Conservation (phyloP, 1,284 basidiomycete genomes). For the Ustanciosporium gigantosporum region DNA sequence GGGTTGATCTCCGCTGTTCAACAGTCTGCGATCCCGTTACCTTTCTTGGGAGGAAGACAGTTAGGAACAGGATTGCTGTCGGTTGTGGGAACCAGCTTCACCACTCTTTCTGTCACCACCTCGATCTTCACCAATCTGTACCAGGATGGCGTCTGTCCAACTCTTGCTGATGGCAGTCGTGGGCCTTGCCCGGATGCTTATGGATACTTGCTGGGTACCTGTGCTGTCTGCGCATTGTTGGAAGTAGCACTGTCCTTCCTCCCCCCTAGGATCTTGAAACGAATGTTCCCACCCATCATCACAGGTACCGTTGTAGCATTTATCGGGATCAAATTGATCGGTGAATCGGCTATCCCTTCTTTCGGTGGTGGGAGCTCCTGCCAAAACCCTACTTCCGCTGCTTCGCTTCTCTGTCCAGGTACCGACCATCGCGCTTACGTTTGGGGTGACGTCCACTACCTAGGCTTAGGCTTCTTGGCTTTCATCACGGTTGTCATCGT, state of each 20-base stretch:
- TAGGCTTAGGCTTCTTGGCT: slow-evolving; percentile 81
- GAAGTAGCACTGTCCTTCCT: slow-evolving; percentile 79
- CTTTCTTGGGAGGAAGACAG: slow-evolving; percentile 66
- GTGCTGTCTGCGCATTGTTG: slow-evolving; percentile 76
- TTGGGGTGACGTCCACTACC: slow-evolving; percentile 79
- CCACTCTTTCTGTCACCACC: slow-evolving; percentile 75
- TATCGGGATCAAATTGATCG: slow-evolving; percentile 76
- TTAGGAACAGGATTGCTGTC: slow-evolving; percentile 78
- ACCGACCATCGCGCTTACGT: slow-evolving; percentile 65
- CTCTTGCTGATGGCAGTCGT: slow-evolving; percentile 69
- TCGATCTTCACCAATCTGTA: slow-evolving; percentile 74
- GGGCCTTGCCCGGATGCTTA: slow-evolving; percentile 66
- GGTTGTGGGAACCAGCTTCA: slow-evolving; percentile 83
- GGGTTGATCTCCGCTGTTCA: slow-evolving; percentile 76
- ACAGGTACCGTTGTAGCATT: slow-evolving; percentile 63
- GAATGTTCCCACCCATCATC: slow-evolving; percentile 79
- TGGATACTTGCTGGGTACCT: slow-evolving; percentile 69
- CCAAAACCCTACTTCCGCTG: slow-evolving; percentile 66
- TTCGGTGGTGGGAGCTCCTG: slow-evolving; percentile 76
- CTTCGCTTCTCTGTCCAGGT: slow-evolving; percentile 65
- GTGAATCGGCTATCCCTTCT: slow-evolving; percentile 72
- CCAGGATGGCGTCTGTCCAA: slow-evolving; percentile 74
- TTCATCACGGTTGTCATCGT: slow-evolving; percentile 75
- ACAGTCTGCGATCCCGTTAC: slow-evolving; percentile 71
- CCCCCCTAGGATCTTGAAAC: slow-evolving; percentile 67